A percentile compares a stretch with the other conserved stretches of the same genome.
phyloP scores from a whole-genome alignment of 2,329 filamentous ascomycete genomes.

The Colletotrichum sansevieriae region DNA sequence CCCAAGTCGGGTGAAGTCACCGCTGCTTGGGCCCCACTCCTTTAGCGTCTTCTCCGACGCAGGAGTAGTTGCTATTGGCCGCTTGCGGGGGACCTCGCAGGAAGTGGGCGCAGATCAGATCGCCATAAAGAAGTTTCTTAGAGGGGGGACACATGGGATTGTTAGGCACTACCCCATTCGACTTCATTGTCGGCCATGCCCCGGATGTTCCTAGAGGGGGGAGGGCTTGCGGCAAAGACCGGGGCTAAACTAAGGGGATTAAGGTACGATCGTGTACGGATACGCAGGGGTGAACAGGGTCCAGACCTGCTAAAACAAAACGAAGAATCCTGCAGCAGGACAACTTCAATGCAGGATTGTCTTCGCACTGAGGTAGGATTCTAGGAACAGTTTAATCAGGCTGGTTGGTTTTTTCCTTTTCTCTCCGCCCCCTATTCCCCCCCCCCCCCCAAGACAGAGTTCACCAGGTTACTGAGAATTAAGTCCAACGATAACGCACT shows the following conservation, averaged over 20 bases:
- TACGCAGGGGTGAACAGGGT: too few species aligned
- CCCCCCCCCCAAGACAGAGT: too few species aligned
- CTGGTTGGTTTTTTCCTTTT: too few species aligned
- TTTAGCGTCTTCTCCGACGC: conserved; percentile 9
- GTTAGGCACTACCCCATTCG: neutral
- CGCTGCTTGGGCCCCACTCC: conserved; percentile 7
- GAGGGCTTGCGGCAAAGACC: neutral
- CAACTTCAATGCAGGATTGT: too few species aligned
- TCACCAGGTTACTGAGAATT: too few species aligned
- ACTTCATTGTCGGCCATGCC: neutral
- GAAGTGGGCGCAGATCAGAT: conserved; percentile 10
- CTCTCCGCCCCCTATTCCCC: too few species aligned
- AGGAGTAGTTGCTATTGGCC: conserved; percentile 11
- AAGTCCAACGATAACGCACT: too few species aligned
- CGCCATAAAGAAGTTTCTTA: neutral
- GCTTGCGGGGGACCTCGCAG: neutral
- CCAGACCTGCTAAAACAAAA: too few species aligned
- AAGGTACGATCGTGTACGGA: too few species aligned
- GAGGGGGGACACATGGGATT: conserved; percentile 4
- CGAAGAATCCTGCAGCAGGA: too few species aligned
- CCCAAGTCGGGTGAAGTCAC: conserved; percentile 5
- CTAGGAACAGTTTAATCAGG: too few species aligned
- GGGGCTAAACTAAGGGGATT: neutral
- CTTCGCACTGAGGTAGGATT: too few species aligned
- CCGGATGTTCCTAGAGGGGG: neutral